Base-by-base conservation (phyloP, 2,329 filamentous ascomycete genomes). In the Talaromyces piceae region DNA sequence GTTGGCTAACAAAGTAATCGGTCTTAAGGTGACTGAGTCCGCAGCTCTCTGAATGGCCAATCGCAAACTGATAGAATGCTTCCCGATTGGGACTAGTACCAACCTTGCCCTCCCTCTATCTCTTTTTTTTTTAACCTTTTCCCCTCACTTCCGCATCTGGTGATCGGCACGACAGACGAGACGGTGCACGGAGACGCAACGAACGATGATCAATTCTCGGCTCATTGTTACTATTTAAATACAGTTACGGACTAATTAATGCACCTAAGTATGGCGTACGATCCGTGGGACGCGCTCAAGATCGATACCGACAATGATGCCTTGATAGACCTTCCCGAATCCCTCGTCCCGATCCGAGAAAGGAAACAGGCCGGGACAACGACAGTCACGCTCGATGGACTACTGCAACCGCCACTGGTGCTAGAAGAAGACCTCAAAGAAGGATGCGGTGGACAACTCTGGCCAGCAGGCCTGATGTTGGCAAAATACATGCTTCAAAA, bases 401-500 rank as follows among this genome's bases (percentile, higher is more conserved):
- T 93, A 48, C 77, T 96, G 28, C 69, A 76, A 18, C 73, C 79
- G 45, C 83, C 87, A 41, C 77, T 97, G 55, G 77, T 80, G 54
- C 80, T 97, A 13, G 86, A 88, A 62, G 90, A 96, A 68, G 91
- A 97, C 68, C 78, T 95, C 45, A 82, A 81, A 52, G 82, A 87
- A 56, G 93, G 93, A 54, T 97, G 93, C 68, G 93, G 93, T 45
- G 93, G 93, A 2, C 88, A 94, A 70, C 78, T 94, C 9, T 97
- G 93, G 93, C 91, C 91, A 3, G 91, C 91, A 0, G 93, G 93
- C 9, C 87, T 95, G 82, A 81, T 93, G 13, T 76, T 98, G 49
- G 81, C 87, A 18, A 88, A 86, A 68, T 94, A 97, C 66, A 80
- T 97, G 78, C 76, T 97, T 53, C 80, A 84, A 48, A 84, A 84